Evolutionary conservation across 1,139 yeast genomes (phyloP).

Genomic region (Casaregolazyma lundiana): DNA sequence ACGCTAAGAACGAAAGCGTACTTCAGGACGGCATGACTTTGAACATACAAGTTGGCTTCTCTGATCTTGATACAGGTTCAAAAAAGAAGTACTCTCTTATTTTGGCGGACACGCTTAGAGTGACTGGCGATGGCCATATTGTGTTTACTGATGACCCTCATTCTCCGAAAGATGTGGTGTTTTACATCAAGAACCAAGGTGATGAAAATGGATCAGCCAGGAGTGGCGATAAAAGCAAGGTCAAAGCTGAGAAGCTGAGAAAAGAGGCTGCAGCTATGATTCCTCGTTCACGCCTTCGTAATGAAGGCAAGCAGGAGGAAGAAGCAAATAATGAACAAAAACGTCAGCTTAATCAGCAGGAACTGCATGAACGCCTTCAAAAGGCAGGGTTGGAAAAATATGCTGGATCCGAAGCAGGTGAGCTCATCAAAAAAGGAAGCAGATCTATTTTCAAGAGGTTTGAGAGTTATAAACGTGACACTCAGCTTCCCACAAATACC

Average conservation of each 20-base stretch:
- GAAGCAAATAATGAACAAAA: slow-evolving; percentile 80
- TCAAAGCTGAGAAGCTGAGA: slow-evolving; percentile 11
- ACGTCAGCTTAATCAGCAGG: slow-evolving; percentile 77
- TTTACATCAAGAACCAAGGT: slow-evolving; percentile 75
- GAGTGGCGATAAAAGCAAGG: slow-evolving; percentile 19
- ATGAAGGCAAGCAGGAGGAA: slow-evolving; percentile 59
- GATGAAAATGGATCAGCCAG: slow-evolving; percentile 31
- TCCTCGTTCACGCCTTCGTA: slow-evolving; percentile 67
- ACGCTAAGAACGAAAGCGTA: slow-evolving; percentile 65
- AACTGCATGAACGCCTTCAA: slow-evolving; percentile 78
- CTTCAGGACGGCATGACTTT: slow-evolving; percentile 72
- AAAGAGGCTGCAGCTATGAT: slow-evolving; percentile 40
- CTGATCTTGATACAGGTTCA: slow-evolving; percentile 43
- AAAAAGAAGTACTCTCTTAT: slow-evolving; percentile 59
- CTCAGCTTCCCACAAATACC: slow-evolving; percentile 81
- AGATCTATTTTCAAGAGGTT: slow-evolving; percentile 81
- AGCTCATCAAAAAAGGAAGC: slow-evolving; percentile 44
- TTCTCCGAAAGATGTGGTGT: slow-evolving; percentile 69
- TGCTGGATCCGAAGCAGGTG: slow-evolving; percentile 44
- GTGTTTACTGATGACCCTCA: slow-evolving; percentile 74
- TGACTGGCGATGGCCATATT: slow-evolving; percentile 50
- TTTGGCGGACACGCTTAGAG: slow-evolving; percentile 77
- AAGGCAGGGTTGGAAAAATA: slow-evolving; percentile 57
- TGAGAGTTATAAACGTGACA: slow-evolving; percentile 89
- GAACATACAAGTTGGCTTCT: slow-evolving; percentile 74